Percentiles rank a stretch among this genome's conserved stretches.
Conservation (phyloP, 2,329 filamentous ascomycete genomes). For the Byssothecium circinans region DNA sequence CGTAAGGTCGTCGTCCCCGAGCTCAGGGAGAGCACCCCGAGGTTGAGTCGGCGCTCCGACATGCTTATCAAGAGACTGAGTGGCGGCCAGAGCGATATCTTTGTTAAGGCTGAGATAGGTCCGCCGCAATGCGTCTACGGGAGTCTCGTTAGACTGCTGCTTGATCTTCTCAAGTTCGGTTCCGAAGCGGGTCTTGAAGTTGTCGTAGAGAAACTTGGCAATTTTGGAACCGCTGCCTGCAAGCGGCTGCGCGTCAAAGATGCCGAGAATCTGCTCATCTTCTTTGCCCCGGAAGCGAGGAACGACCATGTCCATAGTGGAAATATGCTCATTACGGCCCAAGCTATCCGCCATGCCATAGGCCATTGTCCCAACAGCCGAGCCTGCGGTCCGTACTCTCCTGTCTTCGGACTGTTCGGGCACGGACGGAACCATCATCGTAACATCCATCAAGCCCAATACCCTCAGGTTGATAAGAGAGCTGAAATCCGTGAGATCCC, state of each 20-base stretch:
- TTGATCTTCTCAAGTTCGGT: slow-evolving; percentile 67
- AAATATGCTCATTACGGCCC: slow-evolving; percentile 90
- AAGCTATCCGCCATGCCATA: slow-evolving; percentile 98
- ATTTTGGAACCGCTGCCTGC: slow-evolving; percentile 91
- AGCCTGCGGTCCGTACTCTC: slow-evolving; percentile 95
- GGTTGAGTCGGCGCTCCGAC: slow-evolving; percentile 50
- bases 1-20: slow-evolving; percentile 85
- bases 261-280: slow-evolving; percentile 84
- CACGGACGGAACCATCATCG: slow-evolving; percentile 86
- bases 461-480: slow-evolving; percentile 81
- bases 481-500: slow-evolving; percentile 87
- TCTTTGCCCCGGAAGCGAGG: slow-evolving; percentile 89
- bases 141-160: slow-evolving; percentile 69
- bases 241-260: slow-evolving; percentile 93
- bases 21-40: slow-evolving; percentile 72
- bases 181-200: slow-evolving; percentile 83
- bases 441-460: slow-evolving; percentile 96
- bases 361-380: slow-evolving; percentile 81
- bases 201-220: slow-evolving; percentile 94
- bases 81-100: slow-evolving; percentile 83
- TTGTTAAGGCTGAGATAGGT: slow-evolving; percentile 92
- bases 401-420: slow-evolving; percentile 95
- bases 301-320: slow-evolving; percentile 92
- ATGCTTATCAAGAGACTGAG: slow-evolving; percentile 74
- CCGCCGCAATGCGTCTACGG: slow-evolving; percentile 79